These are phyloP conservation scores for Artemisia tridentata DNA, from an alignment of 129 eudicot species.

Conservation along the genomic window DNA sequence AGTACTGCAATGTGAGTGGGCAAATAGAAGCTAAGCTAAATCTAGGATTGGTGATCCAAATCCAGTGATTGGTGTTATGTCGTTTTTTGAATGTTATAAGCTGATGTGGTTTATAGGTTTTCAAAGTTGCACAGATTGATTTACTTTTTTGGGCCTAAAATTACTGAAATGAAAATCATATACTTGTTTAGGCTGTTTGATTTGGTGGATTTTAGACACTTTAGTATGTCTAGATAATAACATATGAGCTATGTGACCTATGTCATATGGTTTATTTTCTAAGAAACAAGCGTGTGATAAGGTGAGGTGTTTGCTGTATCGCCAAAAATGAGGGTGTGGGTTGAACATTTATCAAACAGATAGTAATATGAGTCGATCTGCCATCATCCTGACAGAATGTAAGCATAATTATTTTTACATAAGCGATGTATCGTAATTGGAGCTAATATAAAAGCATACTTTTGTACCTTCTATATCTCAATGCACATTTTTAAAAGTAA, in stretches of 20 bases:
- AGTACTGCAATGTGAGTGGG: background rate
- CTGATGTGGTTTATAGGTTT: constrained; percentile 1
- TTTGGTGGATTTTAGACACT: background rate
- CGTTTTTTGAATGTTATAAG: background rate
- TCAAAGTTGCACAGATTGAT: constrained; percentile 10
- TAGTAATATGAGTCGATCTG: background rate
- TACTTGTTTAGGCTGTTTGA: background rate
- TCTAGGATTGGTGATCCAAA: background rate
- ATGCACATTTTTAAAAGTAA: background rate
- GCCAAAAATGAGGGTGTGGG: background rate
- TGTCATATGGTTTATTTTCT: background rate
- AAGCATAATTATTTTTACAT: background rate
- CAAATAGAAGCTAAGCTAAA: too few species aligned
- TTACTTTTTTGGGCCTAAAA: constrained; percentile 8
- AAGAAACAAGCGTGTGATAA: background rate
- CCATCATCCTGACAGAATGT: background rate
- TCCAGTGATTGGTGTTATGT: background rate
- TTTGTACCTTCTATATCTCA: background rate
- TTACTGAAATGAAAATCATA: too few species aligned
- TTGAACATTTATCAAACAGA: background rate
- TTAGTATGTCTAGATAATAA: background rate
- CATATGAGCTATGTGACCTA: background rate
- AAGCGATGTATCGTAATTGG: background rate
- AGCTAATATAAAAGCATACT: background rate
- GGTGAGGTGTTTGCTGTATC: background rate